Evolutionary conservation across 108 stramenopile genomes (phyloP).

Genomic region (Skeletonema costatum): DNA sequence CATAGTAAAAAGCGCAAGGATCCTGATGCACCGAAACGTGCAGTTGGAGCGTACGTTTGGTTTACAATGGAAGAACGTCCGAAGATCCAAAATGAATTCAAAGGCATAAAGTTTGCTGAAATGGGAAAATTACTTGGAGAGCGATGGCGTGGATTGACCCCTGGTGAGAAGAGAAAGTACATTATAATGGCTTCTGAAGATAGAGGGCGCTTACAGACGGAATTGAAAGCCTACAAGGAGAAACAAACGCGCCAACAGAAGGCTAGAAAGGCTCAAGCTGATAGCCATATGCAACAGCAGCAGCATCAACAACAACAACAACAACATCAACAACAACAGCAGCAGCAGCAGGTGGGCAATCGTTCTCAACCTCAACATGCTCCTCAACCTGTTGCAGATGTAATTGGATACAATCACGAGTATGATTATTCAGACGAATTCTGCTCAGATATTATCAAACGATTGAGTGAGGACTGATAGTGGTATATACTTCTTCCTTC

Average conservation of each 20-base stretch:
- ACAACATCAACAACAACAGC: too few relatives aligned
- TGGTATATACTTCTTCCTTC: not conserved
- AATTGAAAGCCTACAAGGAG: conserved; percentile 66
- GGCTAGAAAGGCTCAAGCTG: not conserved
- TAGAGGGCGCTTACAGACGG: conserved; percentile 73
- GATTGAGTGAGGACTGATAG: not conserved
- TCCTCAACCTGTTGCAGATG: not conserved
- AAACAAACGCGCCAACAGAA: not conserved
- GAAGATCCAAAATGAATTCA: conserved; percentile 68
- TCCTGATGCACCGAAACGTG: conserved; percentile 65
- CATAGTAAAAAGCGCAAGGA: conserved; percentile 63
- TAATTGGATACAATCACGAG: not conserved
- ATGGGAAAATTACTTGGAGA: conserved; percentile 83
- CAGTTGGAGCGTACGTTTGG: conserved; percentile 67
- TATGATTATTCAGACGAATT: not conserved
- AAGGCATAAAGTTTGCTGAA: conserved; percentile 86
- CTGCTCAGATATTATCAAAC: not conserved
- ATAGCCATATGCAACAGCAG: not conserved
- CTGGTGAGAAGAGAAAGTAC: conserved; percentile 75
- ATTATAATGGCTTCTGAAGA: conserved; percentile 79
- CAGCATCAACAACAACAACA: not conserved
- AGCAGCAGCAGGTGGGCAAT: not conserved
- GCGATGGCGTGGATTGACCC: conserved; percentile 76
- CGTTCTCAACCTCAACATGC: not conserved
- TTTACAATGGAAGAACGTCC: conserved; percentile 76